These are phyloP conservation scores for Yarrowia sp. DNA, from an alignment of 805 yeast species.

Conservation along the genomic window DNA sequence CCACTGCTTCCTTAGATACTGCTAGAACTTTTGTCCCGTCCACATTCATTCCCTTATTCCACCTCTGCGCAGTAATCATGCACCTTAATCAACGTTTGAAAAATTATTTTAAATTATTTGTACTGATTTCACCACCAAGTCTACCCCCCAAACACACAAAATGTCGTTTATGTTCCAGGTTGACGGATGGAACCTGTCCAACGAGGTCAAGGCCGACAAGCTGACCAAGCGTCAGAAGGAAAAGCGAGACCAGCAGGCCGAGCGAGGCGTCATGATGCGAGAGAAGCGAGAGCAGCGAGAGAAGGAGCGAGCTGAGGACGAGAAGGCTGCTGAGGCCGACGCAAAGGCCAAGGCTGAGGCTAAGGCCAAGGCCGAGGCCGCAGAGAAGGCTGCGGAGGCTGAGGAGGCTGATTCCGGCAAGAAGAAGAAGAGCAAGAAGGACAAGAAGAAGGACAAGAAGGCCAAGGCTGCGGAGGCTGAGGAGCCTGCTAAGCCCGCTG, in stretches of 20 bases:
- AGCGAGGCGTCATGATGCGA: slow-evolving; percentile 31
- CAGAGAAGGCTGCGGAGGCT: slow-evolving; percentile 26
- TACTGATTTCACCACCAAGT: not conserved
- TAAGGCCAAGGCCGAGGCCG: not conserved
- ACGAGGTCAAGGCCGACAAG: slow-evolving; percentile 44
- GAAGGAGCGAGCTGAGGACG: not conserved
- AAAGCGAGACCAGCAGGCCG: slow-evolving; percentile 35
- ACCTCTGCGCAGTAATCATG: not conserved
- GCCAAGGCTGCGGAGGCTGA: slow-evolving; percentile 31
- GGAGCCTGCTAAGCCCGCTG: slow-evolving; percentile 22
- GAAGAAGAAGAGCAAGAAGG: slow-evolving; percentile 20
- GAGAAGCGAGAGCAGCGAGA: slow-evolving; percentile 32
- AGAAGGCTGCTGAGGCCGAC: not conserved
- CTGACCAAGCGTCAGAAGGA: slow-evolving; percentile 31
- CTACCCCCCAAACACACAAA: not conserved
- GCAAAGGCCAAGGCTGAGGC: slow-evolving; percentile 14
- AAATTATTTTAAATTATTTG: not conserved
- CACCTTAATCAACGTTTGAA: slow-evolving; percentile 18
- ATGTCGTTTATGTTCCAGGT: slow-evolving; percentile 60
- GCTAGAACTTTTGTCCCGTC: not conserved
- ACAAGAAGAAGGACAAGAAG: slow-evolving; percentile 30
- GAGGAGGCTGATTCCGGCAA: slow-evolving; percentile 19
- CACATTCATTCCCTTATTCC: not conserved
- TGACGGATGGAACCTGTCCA: slow-evolving; percentile 73
- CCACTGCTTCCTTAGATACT: no score